Base-by-base conservation (phyloP, 1,284 basidiomycete species). In the Xerocomus amazonicus region DNA sequence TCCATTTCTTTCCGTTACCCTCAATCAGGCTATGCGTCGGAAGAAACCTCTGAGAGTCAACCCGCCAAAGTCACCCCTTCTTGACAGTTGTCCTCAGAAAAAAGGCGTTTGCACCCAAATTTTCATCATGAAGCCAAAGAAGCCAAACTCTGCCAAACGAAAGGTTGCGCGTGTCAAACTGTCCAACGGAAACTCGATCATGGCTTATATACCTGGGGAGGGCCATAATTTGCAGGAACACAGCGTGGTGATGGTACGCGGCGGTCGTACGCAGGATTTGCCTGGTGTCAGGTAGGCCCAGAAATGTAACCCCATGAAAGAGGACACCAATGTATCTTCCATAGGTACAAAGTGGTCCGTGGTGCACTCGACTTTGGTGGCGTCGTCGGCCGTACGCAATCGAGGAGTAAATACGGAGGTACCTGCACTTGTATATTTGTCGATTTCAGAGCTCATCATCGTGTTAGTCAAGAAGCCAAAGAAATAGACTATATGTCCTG, bases 181-280 rank as follows among this genome's bases (percentile, higher is more conserved):
- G 44, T 82, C 87, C 31, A 96, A 89, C 31, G 97, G 97, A 45
- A 88, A 91, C 68, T 87, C 84, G 36, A 80, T 95, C 51, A 88
- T 90, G 71, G 95, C 95, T 13, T 99, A 98, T 68, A 95, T 99
- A 49, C 91, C 90, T 36, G 97, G 97, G 58, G 97, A 99, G 66
- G 97, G 97, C 2, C 96, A 99, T 70, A 98, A 97, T 67, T 71
- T 99, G 62, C 97, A 99, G 73, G 97, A 99, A 69, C 97, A 99
- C 66, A 89, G 86, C 66, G 97, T 99, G 3, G 95, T 99, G 4
- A 71, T 98, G 38, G 82, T 99, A 17, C 77, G 95, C 62, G 97
- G 97, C 12, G 97, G 97, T 8, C 82, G 94, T 73, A 88, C 94
- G 3, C 95, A 98, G 76, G 97, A 99, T 84, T 79, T 98, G 67